phyloP scores from a whole-genome alignment of 164 flowering plant species.

The Taxillus chinensis region DNA sequence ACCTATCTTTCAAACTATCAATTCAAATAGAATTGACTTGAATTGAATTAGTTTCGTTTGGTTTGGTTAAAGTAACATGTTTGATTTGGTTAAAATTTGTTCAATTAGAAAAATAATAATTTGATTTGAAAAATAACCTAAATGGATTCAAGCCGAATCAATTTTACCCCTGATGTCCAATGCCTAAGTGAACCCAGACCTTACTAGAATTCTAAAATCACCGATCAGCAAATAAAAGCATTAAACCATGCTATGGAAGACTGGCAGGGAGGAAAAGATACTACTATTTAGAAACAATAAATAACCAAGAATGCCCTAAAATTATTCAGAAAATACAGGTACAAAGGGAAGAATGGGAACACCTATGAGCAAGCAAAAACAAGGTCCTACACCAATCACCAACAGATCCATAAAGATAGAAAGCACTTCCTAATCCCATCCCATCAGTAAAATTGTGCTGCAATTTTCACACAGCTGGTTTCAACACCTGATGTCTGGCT shows the following conservation, averaged over 20 bases:
- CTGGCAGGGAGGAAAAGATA: not conserved
- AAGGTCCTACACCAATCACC: conserved; percentile 98
- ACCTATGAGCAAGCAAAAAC: conserved; percentile 98
- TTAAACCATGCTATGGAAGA: not conserved
- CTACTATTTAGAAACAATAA: too few relatives aligned
- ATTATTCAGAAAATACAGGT: not conserved
- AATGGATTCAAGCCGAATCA: too few relatives aligned
- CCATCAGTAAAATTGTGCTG: conserved; percentile 99
- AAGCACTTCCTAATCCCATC: conserved; percentile 98
- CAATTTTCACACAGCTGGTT: conserved; percentile 14
- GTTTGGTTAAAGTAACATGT: too few relatives aligned
- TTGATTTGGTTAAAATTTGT: too few relatives aligned
- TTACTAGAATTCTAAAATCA: conserved; percentile 92
- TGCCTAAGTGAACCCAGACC: conserved; percentile 84
- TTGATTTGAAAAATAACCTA: too few relatives aligned
- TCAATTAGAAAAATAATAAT: too few relatives aligned
- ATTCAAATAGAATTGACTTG: too few relatives aligned
- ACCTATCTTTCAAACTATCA: too few relatives aligned
- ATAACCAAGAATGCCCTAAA: too few relatives aligned
- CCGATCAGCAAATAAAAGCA: conserved; percentile 61
- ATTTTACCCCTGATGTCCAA: too few relatives aligned
- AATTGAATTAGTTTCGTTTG: too few relatives aligned
- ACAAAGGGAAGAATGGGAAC: conserved; percentile 7
- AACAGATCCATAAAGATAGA: conserved; percentile 85
- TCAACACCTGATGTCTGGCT: too few relatives aligned